A percentile compares a stretch with the other conserved stretches of the same genome.
phyloP scores from a whole-genome alignment of 768 basidiomycete species.

The Solioccasus polychromus region DNA sequence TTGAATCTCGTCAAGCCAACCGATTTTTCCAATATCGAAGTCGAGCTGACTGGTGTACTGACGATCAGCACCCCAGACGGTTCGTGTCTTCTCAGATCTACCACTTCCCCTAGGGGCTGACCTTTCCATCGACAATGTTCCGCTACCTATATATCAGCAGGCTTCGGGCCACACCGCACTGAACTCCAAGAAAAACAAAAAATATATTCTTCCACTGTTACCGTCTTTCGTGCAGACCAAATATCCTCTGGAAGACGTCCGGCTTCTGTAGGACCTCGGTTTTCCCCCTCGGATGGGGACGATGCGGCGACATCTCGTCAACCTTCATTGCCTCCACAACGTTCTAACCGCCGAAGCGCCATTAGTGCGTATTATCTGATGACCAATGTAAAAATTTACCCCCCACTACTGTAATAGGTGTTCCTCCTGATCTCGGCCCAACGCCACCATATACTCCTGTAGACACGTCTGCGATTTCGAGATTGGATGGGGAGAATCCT shows the following conservation, averaged over 20 bases:
- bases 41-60: slow-evolving; percentile 70
- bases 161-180: slow-evolving; percentile 65
- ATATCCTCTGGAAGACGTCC: slow-evolving; percentile 28
- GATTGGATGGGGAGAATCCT: slow-evolving; percentile 5
- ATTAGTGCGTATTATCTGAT: background rate
- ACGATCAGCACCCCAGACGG: slow-evolving; percentile 85
- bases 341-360: slow-evolving; percentile 1
- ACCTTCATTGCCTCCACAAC: slow-evolving; percentile 3
- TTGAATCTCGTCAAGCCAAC: slow-evolving; percentile 73
- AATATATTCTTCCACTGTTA: slow-evolving; percentile 67
- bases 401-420: background rate
- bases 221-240: slow-evolving; percentile 69
- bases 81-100: slow-evolving; percentile 33
- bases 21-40: slow-evolving; percentile 79
- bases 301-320: background rate
- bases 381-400: background rate
- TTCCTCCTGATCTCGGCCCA: slow-evolving; percentile 15
- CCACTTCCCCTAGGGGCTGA: background rate
- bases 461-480: background rate
- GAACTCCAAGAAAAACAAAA: slow-evolving; percentile 75
- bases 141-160: slow-evolving; percentile 19
- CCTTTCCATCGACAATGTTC: background rate
- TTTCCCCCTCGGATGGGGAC: slow-evolving; percentile 3
- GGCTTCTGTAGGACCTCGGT: slow-evolving; percentile 24
- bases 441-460: slow-evolving; percentile 24